A percentile compares a stretch with the other conserved stretches of the same genome.
Conservation (phyloP, 768 basidiomycete species). For the Collybia sp. region DNA sequence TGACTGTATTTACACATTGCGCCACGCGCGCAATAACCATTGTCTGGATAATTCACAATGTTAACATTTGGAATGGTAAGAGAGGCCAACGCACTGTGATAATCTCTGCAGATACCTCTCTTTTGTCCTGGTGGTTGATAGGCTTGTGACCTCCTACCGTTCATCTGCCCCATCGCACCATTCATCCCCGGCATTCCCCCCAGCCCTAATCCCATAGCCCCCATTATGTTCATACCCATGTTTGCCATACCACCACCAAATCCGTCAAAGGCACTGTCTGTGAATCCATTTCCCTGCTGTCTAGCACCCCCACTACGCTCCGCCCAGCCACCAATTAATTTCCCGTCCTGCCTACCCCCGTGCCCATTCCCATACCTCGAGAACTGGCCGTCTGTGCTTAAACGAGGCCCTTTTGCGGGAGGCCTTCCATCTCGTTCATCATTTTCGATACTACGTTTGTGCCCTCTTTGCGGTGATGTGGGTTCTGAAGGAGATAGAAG, state of each 20-base stretch:
- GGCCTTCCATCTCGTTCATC: conserved; percentile 58
- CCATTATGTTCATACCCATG: conserved; percentile 24
- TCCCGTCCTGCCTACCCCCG: conserved; percentile 20
- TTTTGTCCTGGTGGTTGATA: conserved; percentile 73
- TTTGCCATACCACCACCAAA: conserved; percentile 20
- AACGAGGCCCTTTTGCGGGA: conserved; percentile 68
- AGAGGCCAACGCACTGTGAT: conserved; percentile 67
- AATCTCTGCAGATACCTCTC: conserved; percentile 84
- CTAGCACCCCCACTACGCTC: conserved; percentile 23
- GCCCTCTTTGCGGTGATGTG: conserved; percentile 45
- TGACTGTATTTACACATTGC: conserved; percentile 90
- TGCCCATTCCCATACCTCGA: conserved; percentile 51
- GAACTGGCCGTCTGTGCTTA: conserved; percentile 62
- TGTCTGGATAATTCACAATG: conserved; percentile 45
- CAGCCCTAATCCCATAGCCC: not conserved
- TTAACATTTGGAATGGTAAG: conserved; percentile 1
- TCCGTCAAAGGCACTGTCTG: conserved; percentile 26
- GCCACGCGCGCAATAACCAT: conserved; percentile 88
- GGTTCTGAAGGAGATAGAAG: conserved; percentile 41
- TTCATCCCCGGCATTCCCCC: conserved; percentile 23
- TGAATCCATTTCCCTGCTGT: conserved; percentile 27
- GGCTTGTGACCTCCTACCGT: conserved; percentile 46
- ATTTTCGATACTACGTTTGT: conserved; percentile 61
- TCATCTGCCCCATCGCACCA: conserved; percentile 28
- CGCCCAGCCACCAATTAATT: conserved; percentile 39